phyloP scores from a whole-genome alignment of 139 green algal species.

The Penium margaritaceum region DNA sequence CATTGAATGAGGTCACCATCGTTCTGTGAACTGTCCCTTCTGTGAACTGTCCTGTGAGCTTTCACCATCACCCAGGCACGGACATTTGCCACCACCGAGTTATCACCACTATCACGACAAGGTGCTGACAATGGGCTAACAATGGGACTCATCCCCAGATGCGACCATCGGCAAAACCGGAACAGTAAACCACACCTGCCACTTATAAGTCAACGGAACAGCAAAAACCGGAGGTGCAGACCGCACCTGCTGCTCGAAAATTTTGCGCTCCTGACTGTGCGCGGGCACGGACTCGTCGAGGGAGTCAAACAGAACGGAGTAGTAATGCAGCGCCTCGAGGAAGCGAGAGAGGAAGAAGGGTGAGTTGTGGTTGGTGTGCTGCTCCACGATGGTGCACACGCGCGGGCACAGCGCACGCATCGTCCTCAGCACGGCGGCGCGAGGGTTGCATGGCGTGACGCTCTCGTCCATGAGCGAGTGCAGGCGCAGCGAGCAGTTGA shows the following conservation, averaged over 20 bases:
- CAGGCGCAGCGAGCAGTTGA: conserved; percentile 34
- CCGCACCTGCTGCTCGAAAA: conserved; percentile 33
- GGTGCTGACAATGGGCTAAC: too few species aligned
- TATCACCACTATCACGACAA: too few species aligned
- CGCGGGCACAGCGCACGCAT: conserved; percentile 8
- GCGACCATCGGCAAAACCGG: too few species aligned
- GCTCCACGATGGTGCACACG: conserved; percentile 22
- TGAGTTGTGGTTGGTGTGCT: conserved; percentile 29
- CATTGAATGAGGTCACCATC: too few species aligned
- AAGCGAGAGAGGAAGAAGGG: conserved; percentile 39
- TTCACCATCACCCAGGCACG: too few species aligned
- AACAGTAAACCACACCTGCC: too few species aligned
- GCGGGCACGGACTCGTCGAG: conserved; percentile 13
- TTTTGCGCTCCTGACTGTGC: not conserved
- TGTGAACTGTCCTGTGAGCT: too few species aligned
- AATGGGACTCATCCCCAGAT: too few species aligned
- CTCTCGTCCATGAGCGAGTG: conserved; percentile 25
- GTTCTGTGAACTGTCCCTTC: too few species aligned
- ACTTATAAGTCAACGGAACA: too few species aligned
- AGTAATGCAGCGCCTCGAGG: conserved; percentile 30
- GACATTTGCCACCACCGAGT: too few species aligned
- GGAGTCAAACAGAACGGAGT: conserved; percentile 20
- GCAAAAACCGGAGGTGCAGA: too few species aligned
- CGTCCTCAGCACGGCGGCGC: conserved; percentile 9
- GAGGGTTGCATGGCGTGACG: conserved; percentile 24